Base-by-base conservation (phyloP, 257 asterid genomes). In the Salvia miltiorrhiza region DNA sequence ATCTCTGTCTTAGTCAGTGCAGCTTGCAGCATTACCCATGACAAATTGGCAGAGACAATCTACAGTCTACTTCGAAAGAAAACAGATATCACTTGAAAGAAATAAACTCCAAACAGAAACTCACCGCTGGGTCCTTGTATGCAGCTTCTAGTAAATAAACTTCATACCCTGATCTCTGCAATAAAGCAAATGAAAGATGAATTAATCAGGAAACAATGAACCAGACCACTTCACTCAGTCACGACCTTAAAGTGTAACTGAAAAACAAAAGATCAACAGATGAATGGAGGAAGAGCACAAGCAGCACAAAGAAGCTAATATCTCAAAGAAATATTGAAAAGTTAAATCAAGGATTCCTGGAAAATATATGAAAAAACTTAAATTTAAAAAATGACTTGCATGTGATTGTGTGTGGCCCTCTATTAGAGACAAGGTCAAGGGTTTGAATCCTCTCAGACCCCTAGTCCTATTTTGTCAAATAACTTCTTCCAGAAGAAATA, bases 101-200 rank as follows among this genome's bases (percentile, higher is more conserved):
- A 67, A 75, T 6, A 39, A 52, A 59, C 33, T 21, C 40, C 49
- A 20, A 48, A 69, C 9, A 70, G 59, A 48, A 79, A 77, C 95
- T 82, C 74, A 94, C 99, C 77, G 40, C 96, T 44, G 97, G 99
- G 69, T 94, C 99, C 85, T 81, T 94, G 85, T 94, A 94, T 32
- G 96, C 48, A 52, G 99, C 97, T 83, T 94, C 99, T 60, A 94
- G 84, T 75, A 94, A 72, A 82, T 87, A 94, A 69, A 91, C 99
- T 78, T 94, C 97, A 85, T 91, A 94, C 20, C 99, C 99, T 8
- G 96, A 89, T 74, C 97, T 89, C 99, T 94, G 96, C 84, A 82
- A 86, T 55, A 67, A 80, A 65, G 74, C 33, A 63, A 70, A 74
- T 30, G 65, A 54, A 19, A 30, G 63, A 69, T 62, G 69, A 66